Base-by-base conservation (phyloP, 129 eudicot species). In the Chrysanthemum seticuspe region DNA sequence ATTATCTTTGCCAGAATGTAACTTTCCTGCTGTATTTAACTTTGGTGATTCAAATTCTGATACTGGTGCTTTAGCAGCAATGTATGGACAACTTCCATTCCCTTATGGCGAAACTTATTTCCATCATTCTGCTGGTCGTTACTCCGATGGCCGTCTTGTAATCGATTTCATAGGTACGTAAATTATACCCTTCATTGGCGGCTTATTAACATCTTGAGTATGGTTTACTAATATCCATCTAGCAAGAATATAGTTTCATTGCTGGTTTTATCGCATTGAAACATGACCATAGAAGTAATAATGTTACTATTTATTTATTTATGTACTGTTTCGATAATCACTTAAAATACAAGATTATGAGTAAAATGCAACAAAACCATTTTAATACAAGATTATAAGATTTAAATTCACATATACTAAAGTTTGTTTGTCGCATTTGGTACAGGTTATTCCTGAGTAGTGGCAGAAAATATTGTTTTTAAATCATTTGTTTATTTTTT, bases 31-130 rank as follows among this genome's bases (percentile, higher is more conserved):
- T 0, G 34, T 81, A 21, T 85, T 78, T 15, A 85, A 85, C 89
- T 85, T 85, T 73, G 89, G 89, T 9, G 89, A 86, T 68, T 86
- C 91, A 2, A 86, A 86, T 57, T 86, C 91, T 13, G 91, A 86
- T 59, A 86, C 91, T 9, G 91, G 91, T 31, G 87, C 80, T 25
- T 58, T 83, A n/a, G 21, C 80, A 31, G 80, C 87, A 10, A 79
- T 78, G 31, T 83, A 73, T 5, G 83, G 85, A 4, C 76, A 79
- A 65, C 84, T 86, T 86, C 81, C 74, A 60, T 13, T 61, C 18
- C 8, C 66, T 36, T 6, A 36, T 36, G 45, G 45, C 8, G 45
- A 36, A 36, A 5, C 5, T 36, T 6, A 36, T 36, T 36, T 36
- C 1, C 45, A 36, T 60, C 50, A 52, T 60, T 84, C 87, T 10